Evolutionary conservation across 2,329 filamentous ascomycete genomes (phyloP), one percentile per base, ranked within the genome.

Genomic region (Exserohilum rostratum): DNA sequence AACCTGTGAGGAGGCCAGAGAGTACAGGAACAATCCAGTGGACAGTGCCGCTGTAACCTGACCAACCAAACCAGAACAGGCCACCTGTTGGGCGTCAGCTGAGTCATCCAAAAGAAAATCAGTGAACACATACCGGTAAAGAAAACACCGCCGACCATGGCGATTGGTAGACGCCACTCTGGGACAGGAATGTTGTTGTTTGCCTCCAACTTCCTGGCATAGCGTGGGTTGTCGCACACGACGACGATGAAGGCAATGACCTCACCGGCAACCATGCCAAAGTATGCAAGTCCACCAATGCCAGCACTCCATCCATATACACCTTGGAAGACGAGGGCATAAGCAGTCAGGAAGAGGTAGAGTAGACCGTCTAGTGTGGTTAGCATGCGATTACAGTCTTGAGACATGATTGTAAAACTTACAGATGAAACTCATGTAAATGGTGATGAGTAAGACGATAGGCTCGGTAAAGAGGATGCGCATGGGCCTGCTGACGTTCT

Each of bases 291-390:
- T 1, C 91, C 92, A 3, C 87, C 83, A 15, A 90, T 76, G 52
- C 92, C 92, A 1, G 82, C 67, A 30, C 78, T 85, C 78, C 93
- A 88, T 61, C 84, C 82, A 73, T 96, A 89, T 4, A 92, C 81
- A 2, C 76, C 72, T 57, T 88, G 80, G 77, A 95, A 96, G 43
- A 96, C 89, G 39, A 95, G 84, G 0, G 90, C 88, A 65, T 96
- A 96, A 1, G 91, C 90, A 0, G 90, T 93, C 47, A 96, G 81
- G 79, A 95, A 61, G 22, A 93, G 86, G 69, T 95, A 96, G 1
- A 96, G 84, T 0, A 95, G 80, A 5, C 83, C 89, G 68, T 93
- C 92, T 72, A 90, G 13, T 2, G 29, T 1, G n/a, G 42, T 66
- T 49, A 60, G 50, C 18, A 18, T 17, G 20, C 10, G 27, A 6